phyloP scores from a whole-genome alignment of 2,329 filamentous ascomycete genomes.

The Fusarium clavum region DNA sequence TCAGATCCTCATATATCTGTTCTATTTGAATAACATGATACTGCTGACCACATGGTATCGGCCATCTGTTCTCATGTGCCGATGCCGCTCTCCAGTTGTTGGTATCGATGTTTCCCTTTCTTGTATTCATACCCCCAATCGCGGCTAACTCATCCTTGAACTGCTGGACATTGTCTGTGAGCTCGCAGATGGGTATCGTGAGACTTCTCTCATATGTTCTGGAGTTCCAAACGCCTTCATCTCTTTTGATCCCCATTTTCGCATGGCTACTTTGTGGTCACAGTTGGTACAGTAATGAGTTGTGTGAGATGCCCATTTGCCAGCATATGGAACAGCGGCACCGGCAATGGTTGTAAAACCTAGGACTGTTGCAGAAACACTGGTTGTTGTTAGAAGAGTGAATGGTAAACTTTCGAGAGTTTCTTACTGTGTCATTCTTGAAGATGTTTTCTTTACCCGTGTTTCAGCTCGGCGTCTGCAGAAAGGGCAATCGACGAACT shows the following conservation, averaged over 20 bases:
- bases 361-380: conserved; percentile 32
- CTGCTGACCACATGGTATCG: neutral
- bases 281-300: conserved; percentile 42
- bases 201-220: conserved; percentile 37
- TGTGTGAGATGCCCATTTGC: conserved; percentile 35
- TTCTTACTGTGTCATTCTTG: conserved; percentile 39
- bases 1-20: neutral
- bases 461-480: conserved; percentile 37
- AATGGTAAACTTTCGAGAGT: rapidly evolving
- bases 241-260: conserved; percentile 19
- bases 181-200: conserved; percentile 24
- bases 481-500: conserved; percentile 43
- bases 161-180: neutral
- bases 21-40: neutral
- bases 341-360: conserved; percentile 39
- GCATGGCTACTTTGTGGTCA: conserved; percentile 36
- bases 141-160: neutral
- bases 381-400: neutral
- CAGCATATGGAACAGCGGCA: conserved; percentile 38
- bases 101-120: neutral
- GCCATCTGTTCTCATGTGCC: neutral
- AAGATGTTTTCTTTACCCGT: conserved; percentile 38
- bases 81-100: neutral
- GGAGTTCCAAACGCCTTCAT: conserved; percentile 39
- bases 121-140: neutral